Evolutionary conservation across 2,329 filamentous ascomycete genomes (phyloP).

Genomic region (Ceratocystis variospora): DNA sequence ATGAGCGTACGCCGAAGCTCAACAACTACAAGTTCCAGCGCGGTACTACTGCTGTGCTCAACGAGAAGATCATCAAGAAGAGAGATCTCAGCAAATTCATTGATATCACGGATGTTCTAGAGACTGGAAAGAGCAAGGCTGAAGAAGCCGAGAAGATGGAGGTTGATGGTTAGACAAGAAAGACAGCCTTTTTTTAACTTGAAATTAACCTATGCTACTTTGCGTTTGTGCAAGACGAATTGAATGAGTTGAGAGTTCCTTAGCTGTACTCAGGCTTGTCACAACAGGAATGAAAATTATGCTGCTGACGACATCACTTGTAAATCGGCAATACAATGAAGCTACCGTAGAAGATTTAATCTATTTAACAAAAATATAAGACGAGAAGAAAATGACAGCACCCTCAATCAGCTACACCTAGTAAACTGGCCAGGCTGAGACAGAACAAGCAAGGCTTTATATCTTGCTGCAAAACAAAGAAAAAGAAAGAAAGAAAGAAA

Average conservation of each 20-base stretch:
- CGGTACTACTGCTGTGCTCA: conserved; percentile 89
- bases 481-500: background rate
- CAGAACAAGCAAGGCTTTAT: conserved; percentile 18
- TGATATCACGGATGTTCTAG: conserved; percentile 71
- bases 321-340: background rate
- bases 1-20: conserved; percentile 80
- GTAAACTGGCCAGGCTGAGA: background rate
- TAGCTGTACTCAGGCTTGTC: background rate
- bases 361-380: background rate
- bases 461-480: background rate
- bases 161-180: conserved; percentile 41
- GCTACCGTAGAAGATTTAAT: background rate
- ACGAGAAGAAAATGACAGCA: background rate
- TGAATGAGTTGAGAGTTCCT: background rate
- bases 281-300: background rate
- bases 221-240: background rate
- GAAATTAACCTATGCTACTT: background rate
- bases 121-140: conserved; percentile 40
- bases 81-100: conserved; percentile 91
- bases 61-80: conserved; percentile 91
- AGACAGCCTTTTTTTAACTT: background rate
- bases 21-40: conserved; percentile 81
- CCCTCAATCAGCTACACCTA: background rate
- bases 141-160: conserved; percentile 54
- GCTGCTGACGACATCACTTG: no score